These are phyloP conservation scores for Plasmopara muralis DNA, from an alignment of 352 stramenopile genomes.

Conservation along the genomic window DNA sequence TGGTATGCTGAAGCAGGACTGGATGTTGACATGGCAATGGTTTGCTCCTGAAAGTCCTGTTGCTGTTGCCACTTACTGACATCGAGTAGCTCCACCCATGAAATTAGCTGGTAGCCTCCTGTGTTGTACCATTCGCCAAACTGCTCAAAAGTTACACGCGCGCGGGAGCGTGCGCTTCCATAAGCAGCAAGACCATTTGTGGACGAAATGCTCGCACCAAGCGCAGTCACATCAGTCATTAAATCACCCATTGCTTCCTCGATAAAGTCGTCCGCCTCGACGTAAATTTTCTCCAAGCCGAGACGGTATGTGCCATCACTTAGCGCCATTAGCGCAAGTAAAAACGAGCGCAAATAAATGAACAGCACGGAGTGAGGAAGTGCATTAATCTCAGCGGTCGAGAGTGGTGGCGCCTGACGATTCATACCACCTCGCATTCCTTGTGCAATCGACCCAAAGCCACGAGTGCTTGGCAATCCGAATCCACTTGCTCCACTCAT, in stretches of 20 bases:
- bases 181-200: constrained; percentile 43
- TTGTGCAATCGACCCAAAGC: constrained; percentile 23
- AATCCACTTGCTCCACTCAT: constrained; percentile 40
- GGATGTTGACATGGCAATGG: constrained; percentile 26
- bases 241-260: constrained; percentile 81
- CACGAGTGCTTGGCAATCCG: constrained; percentile 51
- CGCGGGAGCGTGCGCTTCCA: constrained; percentile 52
- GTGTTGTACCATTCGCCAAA: constrained; percentile 89
- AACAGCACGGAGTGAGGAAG: constrained; percentile 79
- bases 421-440: constrained; percentile 23
- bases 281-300: constrained; percentile 81
- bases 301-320: constrained; percentile 77
- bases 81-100: constrained; percentile 82
- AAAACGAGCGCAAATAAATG: constrained; percentile 80
- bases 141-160: constrained; percentile 84
- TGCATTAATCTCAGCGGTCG: constrained; percentile 41
- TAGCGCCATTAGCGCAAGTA: constrained; percentile 80
- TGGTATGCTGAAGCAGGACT: constrained; percentile 20
- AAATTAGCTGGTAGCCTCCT: constrained; percentile 72
- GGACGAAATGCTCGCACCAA: constrained; percentile 31
- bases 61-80: constrained; percentile 79
- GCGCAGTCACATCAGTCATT: constrained; percentile 68
- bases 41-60: constrained; percentile 56
- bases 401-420: constrained; percentile 27
- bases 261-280: constrained; percentile 81